phyloP scores from a whole-genome alignment of 768 basidiomycete genomes.

The Daedaleopsis nitida region DNA sequence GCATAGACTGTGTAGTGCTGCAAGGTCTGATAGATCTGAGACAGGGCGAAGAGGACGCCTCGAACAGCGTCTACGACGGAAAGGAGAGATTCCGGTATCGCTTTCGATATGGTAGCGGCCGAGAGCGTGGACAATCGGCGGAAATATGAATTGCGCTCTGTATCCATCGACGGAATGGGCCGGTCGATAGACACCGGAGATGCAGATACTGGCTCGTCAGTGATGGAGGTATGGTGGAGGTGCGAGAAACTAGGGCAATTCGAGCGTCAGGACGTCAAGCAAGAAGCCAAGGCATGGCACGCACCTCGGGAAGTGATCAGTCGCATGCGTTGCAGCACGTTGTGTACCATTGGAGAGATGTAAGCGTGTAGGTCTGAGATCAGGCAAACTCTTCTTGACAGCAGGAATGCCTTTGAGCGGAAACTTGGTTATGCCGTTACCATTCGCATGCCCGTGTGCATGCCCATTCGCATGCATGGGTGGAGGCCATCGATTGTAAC shows the following conservation, averaged over 20 bases:
- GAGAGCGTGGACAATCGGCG: slow-evolving; percentile 84
- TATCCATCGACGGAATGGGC: slow-evolving; percentile 62
- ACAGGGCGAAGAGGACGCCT: slow-evolving; percentile 88
- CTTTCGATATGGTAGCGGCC: slow-evolving; percentile 55
- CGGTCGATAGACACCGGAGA: slow-evolving; percentile 45
- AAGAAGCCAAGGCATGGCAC: slow-evolving; percentile 27
- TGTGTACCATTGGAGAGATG: slow-evolving; percentile 31
- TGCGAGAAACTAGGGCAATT: slow-evolving; percentile 25
- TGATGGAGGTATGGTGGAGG: slow-evolving; percentile 13
- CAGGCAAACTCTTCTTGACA: slow-evolving; percentile 85
- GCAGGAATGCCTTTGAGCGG: slow-evolving; percentile 7
- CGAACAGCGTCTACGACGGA: slow-evolving; percentile 85
- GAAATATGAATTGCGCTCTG: slow-evolving; percentile 92
- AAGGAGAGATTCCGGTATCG: slow-evolving; percentile 70
- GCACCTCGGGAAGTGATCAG: slow-evolving; percentile 49
- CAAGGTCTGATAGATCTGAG: slow-evolving; percentile 87
- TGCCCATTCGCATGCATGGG: slow-evolving; percentile 9
- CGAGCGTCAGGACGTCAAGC: not conserved
- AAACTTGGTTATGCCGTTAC: slow-evolving; percentile 30
- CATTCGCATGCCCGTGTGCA: not conserved
- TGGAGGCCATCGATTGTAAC: slow-evolving; percentile 17
- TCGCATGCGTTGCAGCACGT: slow-evolving; percentile 32
- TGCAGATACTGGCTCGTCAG: slow-evolving; percentile 35
- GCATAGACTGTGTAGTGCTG: slow-evolving; percentile 86
- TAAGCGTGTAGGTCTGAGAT: slow-evolving; percentile 61